Evolutionary conservation across 208 protist species (phyloP).

Genomic region (Wallacemonas collosoma): DNA sequence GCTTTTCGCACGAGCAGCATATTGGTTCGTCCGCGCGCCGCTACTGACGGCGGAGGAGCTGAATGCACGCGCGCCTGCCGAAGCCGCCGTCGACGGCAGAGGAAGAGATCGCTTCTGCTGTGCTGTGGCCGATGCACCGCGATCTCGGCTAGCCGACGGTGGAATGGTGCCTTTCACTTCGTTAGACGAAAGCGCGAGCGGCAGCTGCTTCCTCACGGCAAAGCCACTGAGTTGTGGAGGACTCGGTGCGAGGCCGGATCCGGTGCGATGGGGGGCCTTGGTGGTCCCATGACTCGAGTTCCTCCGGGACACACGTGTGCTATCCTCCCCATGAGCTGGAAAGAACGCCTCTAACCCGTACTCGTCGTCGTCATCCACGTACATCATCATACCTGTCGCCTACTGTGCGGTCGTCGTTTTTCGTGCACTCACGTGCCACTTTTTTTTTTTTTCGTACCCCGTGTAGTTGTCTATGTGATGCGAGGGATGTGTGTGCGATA

Average conservation of each 20-base stretch:
- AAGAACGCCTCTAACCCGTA: conserved; percentile 7
- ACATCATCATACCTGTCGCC: not conserved
- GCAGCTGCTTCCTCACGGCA: not conserved
- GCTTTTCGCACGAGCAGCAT: too few relatives aligned
- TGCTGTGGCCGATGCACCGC: not conserved
- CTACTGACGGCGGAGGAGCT: too few relatives aligned
- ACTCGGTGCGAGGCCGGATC: not conserved
- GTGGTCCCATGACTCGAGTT: not conserved
- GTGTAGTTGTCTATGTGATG: not conserved
- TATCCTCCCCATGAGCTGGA: not conserved
- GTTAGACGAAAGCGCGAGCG: not conserved
- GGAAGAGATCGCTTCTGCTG: not conserved
- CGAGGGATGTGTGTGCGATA: not conserved
- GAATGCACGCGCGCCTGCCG: too few relatives aligned
- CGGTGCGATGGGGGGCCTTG: not conserved
- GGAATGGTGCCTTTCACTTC: not conserved
- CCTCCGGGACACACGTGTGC: not conserved
- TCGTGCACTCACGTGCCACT: not conserved
- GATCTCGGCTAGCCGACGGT: not conserved
- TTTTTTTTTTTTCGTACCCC: not conserved
- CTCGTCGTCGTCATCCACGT: conserved; percentile 4
- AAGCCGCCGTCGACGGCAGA: not conserved
- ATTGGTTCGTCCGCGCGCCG: too few relatives aligned
- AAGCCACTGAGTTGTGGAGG: not conserved
- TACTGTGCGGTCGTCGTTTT: not conserved